Conservation (phyloP, 2,329 filamentous ascomycete genomes). For the Pseudogymnoascus sp. region DNA sequence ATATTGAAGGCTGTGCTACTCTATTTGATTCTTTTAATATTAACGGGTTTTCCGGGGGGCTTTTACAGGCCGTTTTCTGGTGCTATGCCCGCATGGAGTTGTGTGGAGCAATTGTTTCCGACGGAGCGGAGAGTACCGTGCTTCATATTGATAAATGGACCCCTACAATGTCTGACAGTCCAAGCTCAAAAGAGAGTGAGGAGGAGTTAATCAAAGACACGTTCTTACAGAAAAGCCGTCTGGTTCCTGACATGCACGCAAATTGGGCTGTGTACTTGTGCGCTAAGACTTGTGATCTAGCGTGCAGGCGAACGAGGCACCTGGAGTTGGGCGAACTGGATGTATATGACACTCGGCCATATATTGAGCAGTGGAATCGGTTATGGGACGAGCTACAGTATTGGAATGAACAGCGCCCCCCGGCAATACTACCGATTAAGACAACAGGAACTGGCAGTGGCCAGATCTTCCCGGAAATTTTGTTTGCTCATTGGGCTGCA, state of each 20-base stretch:
- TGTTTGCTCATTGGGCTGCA: slow-evolving; percentile 45
- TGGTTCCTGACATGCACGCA: slow-evolving; percentile 45
- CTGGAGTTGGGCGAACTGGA: slow-evolving; percentile 39
- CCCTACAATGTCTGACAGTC: slow-evolving; percentile 21
- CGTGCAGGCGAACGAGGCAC: slow-evolving; percentile 40
- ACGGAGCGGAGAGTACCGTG: slow-evolving; percentile 39
- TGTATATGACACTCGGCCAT: slow-evolving; percentile 33
- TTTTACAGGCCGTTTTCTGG: slow-evolving; percentile 47
- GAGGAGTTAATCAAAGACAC: slow-evolving; percentile 12
- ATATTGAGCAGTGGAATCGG: slow-evolving; percentile 36
- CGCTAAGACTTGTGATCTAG: slow-evolving; percentile 42
- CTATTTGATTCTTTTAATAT: slow-evolving; percentile 43
- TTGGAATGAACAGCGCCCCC: slow-evolving; percentile 39
- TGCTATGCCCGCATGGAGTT: slow-evolving; percentile 49
- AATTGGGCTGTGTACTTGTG: slow-evolving; percentile 51
- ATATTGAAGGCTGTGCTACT: slow-evolving; percentile 47
- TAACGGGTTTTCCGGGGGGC: slow-evolving; percentile 38
- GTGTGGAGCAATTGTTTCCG: slow-evolving; percentile 45
- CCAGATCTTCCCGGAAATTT: slow-evolving; percentile 41
- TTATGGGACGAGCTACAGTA: slow-evolving; percentile 42
- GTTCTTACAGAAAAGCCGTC: slow-evolving; percentile 17
- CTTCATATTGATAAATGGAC: slow-evolving; percentile 42
- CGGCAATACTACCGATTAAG: slow-evolving; percentile 38
- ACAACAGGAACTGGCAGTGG: slow-evolving; percentile 29
- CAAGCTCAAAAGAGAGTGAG: not conserved